Percentiles rank a stretch among this genome's conserved stretches.
These are phyloP conservation scores for Nigrospora osmanthi DNA, from an alignment of 2,329 filamentous ascomycete species.

Conservation along the genomic window DNA sequence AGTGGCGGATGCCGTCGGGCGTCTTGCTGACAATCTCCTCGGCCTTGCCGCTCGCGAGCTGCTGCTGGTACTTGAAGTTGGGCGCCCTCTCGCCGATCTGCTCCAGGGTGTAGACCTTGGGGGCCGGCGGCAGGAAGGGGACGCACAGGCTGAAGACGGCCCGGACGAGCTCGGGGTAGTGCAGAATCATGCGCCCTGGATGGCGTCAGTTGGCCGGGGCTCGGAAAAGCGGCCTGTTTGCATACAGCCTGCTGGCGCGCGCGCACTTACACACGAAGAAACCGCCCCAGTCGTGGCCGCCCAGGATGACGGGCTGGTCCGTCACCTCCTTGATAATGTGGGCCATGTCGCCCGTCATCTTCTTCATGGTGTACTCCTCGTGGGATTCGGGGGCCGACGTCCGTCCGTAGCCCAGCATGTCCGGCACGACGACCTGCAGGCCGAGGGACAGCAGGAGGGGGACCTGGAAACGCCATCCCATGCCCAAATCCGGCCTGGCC, in stretches of 20 bases:
- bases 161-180: conserved; percentile 63
- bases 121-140: conserved; percentile 53
- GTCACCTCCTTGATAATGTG: conserved; percentile 39
- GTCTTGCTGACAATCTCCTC: conserved; percentile 48
- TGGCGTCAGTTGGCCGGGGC: neutral
- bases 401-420: conserved; percentile 31
- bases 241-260: conserved; percentile 64
- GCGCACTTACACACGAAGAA: conserved; percentile 72
- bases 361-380: conserved; percentile 19
- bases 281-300: conserved; percentile 50
- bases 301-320: conserved; percentile 11
- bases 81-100: conserved; percentile 49
- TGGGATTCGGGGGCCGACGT: conserved; percentile 20
- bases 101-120: conserved; percentile 23
- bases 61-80: conserved; percentile 78
- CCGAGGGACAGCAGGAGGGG: conserved; percentile 22
- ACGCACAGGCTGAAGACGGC: conserved; percentile 78
- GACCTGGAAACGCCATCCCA: conserved; percentile 18
- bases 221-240: conserved; percentile 74
- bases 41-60: conserved; percentile 62
- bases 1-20: conserved; percentile 53
- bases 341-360: conserved; percentile 23
- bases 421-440: conserved; percentile 33
- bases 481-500: conserved; percentile 6
- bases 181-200: conserved; percentile 63